Base-by-base conservation (phyloP, 805 yeast genomes). In the Wickerhamiella spandovensis region DNA sequence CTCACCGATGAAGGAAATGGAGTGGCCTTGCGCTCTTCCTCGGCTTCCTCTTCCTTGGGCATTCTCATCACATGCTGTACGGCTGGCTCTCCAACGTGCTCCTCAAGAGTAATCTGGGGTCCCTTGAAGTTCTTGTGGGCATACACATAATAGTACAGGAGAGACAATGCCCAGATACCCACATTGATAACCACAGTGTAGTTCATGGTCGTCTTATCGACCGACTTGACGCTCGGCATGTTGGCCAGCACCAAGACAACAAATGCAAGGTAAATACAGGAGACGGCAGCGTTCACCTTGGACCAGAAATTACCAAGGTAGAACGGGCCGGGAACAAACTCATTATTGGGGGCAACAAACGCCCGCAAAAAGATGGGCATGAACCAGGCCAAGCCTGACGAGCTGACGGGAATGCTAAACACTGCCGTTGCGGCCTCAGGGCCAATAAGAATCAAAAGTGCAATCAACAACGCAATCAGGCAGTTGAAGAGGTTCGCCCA, bases 401-500 rank as follows among this genome's bases (percentile, higher is more conserved):
- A 81, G 6, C 80, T 75, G 51, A 80, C 75, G 24, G 75, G 75
- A 42, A 81, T 67, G 0, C 82, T 73, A 65, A 81, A 81, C 43
- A 81, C 68, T 15, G 86, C 85, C 51, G 67, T 69, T 9, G 84
- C 75, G 24, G 85, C 84, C 7, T 77, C 70, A 3, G 73, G 53
- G 44, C 78, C 77, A 49, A 78, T 76, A 46, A 81, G 65, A 53
- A 77, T 74, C 54, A 81, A 64, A 50, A 76, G 70, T 9, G 85
- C 85, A 23, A 81, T 58, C n/a, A 73, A 48, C n/a, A 76, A 75
- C n/a, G 81, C 72, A 58, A 78, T 76, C 48, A 81, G 82, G 25
- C 82, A 82, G 48, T 79, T 81, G 1, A 82, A 77, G 64, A 79
- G 78, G 51, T 78, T 77, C 44, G 84, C 84, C 58, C 73, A 68